Conservation (phyloP, 1,139 yeast genomes). For the Diutina pseudorugosa region DNA sequence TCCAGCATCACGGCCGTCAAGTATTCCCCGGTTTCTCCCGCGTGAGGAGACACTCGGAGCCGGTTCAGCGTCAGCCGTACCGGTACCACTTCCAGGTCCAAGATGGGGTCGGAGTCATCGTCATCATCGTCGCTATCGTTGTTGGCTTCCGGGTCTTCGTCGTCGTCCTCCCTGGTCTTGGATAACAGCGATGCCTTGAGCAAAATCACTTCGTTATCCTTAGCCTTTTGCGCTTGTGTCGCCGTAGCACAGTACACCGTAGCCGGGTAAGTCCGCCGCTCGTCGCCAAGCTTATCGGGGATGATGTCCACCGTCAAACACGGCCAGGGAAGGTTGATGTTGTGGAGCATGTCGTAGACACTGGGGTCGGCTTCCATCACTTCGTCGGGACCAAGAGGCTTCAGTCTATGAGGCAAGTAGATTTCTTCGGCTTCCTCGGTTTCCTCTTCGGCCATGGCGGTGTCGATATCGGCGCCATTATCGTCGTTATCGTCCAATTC, state of each 20-base stretch:
- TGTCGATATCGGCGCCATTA: slow-evolving; percentile 27
- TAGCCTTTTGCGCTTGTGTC: slow-evolving; percentile 80
- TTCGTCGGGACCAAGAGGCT: slow-evolving; percentile 91
- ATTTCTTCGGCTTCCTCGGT: slow-evolving; percentile 16
- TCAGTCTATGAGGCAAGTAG: slow-evolving; percentile 78
- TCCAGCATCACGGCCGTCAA: slow-evolving; percentile 85
- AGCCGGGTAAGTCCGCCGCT: slow-evolving; percentile 85
- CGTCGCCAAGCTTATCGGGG: slow-evolving; percentile 79
- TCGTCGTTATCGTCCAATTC: slow-evolving; percentile 60
- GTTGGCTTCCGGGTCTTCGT: slow-evolving; percentile 55
- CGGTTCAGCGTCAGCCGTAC: slow-evolving; percentile 81
- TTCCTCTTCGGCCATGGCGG: slow-evolving; percentile 18
- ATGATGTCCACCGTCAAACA: slow-evolving; percentile 82
- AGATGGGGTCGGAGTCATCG: slow-evolving; percentile 58
- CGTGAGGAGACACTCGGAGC: slow-evolving; percentile 73
- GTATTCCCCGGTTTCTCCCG: slow-evolving; percentile 66
- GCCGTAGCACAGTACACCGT: slow-evolving; percentile 81
- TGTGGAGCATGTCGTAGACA: slow-evolving; percentile 93
- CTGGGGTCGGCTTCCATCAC: slow-evolving; percentile 93
- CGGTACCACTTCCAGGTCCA: slow-evolving; percentile 73
- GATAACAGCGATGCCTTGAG: slow-evolving; percentile 74
- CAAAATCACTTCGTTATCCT: slow-evolving; percentile 79
- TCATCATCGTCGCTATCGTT: slow-evolving; percentile 45
- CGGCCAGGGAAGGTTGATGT: slow-evolving; percentile 94
- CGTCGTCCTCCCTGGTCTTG: slow-evolving; percentile 77